Percentiles rank a stretch among this genome's conserved stretches.
Conservation (phyloP, 768 basidiomycete species). For the Tubosaeta sp. region DNA sequence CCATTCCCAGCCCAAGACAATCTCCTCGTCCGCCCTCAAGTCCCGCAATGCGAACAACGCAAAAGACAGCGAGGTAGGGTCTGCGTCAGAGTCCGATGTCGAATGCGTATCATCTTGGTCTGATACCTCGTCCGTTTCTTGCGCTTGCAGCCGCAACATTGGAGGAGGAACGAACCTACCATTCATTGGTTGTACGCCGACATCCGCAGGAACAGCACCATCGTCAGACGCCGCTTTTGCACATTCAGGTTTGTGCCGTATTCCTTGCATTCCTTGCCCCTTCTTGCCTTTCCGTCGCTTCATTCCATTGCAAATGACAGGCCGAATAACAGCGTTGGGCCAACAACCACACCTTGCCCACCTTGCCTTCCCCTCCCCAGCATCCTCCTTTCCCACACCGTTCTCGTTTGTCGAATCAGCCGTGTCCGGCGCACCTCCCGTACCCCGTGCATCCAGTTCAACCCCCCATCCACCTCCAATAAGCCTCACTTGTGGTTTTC, state of each 20-base stretch:
- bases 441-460: slow-evolving; percentile 73
- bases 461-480: slow-evolving; percentile 74
- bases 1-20: slow-evolving; percentile 95
- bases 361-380: slow-evolving; percentile 43
- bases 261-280: slow-evolving; percentile 8
- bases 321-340: slow-evolving; percentile 44
- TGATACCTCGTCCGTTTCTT: slow-evolving; percentile 11
- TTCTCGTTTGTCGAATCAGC: slow-evolving; percentile 17
- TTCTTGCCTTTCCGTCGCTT: slow-evolving; percentile 16
- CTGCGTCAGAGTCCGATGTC: slow-evolving; percentile 20
- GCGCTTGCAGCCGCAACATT: slow-evolving; percentile 5
- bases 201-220: background rate
- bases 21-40: slow-evolving; percentile 75
- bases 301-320: slow-evolving; percentile 35
- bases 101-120: slow-evolving; percentile 17
- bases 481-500: slow-evolving; percentile 79
- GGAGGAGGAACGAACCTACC: slow-evolving; percentile 9
- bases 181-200: slow-evolving; percentile 6
- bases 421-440: slow-evolving; percentile 44
- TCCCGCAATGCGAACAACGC: slow-evolving; percentile 77
- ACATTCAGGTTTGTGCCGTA: slow-evolving; percentile 18
- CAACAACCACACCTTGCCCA: slow-evolving; percentile 51
- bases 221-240: slow-evolving; percentile 3
- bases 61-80: slow-evolving; percentile 51
- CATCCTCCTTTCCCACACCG: slow-evolving; percentile 35